Conservation (phyloP, 2,329 filamentous ascomycete species). For the Elsinoe ampelina region DNA sequence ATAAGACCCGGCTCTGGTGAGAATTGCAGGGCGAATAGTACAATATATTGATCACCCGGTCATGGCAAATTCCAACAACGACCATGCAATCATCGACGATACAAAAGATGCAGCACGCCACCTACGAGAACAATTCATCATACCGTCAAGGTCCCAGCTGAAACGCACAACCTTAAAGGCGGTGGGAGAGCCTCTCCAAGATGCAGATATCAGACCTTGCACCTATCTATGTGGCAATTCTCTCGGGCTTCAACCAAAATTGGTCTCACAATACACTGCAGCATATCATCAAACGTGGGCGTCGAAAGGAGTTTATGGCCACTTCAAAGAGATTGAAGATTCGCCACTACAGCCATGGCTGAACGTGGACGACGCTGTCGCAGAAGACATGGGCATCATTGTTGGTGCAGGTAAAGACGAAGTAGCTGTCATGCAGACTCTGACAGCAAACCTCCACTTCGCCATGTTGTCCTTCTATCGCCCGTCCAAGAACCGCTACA, state of each 20-base stretch:
- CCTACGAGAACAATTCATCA: slow-evolving; percentile 59
- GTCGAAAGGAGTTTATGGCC: slow-evolving; percentile 72
- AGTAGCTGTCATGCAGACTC: slow-evolving; percentile 78
- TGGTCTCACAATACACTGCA: slow-evolving; percentile 55
- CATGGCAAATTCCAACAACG: slow-evolving; percentile 13
- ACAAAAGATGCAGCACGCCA: slow-evolving; percentile 29
- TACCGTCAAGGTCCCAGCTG: slow-evolving; percentile 65
- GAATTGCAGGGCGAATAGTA: too few relatives aligned
- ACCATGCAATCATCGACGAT: slow-evolving; percentile 6
- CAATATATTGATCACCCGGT: background rate
- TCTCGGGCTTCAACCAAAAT: slow-evolving; percentile 70
- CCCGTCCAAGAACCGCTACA: slow-evolving; percentile 56
- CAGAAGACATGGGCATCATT: slow-evolving; percentile 59
- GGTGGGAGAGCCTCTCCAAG: slow-evolving; percentile 17
- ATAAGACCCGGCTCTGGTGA: too few relatives aligned
- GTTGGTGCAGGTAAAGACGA: slow-evolving; percentile 65
- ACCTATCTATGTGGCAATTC: slow-evolving; percentile 90
- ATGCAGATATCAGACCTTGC: slow-evolving; percentile 33
- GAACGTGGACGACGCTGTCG: slow-evolving; percentile 66
- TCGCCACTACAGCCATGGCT: slow-evolving; percentile 65
- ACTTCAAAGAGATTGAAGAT: slow-evolving; percentile 62
- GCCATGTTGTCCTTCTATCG: slow-evolving; percentile 77
- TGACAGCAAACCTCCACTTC: slow-evolving; percentile 74
- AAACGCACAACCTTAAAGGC: slow-evolving; percentile 48
- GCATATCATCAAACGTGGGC: slow-evolving; percentile 77